Evolutionary conservation across 106 monocot genomes (phyloP), one percentile per base, ranked within the genome.

Genomic region (Apostasia shenzhenica): DNA sequence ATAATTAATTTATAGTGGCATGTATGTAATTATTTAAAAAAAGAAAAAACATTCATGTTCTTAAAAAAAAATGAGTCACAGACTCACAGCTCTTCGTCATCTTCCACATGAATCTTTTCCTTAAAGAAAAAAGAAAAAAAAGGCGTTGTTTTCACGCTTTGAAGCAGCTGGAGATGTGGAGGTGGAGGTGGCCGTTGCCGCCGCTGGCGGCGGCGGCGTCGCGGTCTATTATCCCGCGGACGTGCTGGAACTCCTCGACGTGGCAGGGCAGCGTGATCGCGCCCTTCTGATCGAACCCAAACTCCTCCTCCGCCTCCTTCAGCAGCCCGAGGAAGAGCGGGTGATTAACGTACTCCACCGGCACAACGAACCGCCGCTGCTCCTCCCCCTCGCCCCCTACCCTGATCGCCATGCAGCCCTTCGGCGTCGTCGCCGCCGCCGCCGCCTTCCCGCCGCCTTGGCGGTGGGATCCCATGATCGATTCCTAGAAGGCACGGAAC

Each of bases 281-380:
- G 14, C 83, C 83, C 54, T 80, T 44, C 26, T 84, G 83, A 10
- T 73, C 57, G 66, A 84, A 84, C 3, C 83, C 83, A 62, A 69
- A 84, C 63, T 76, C 83, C 68, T 84, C 76, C 69, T 84, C 83
- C n/a, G 83, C 75, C 59, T 80, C 83, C 69, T 76, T 80, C 9
- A 84, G 70, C 41, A 84, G 69, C 6, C 41, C 71, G 11, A 66
- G 58, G 67, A 84, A 83, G 3, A 84, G 63, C 7, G 83, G 83
- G 47, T 84, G 80, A 48, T 80, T 84, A 66, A 84, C 51, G 72
- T 76, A 84, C 43, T 61, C 47, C 68, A 84, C 76, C 59, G 83
- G 83, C 43, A 84, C 83, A 2, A 80, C 68, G 54, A 83, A 79
- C 54, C 71, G 65, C 67, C 68, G 70, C 61, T 50, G 63, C 59